A percentile compares a stretch with the other conserved stretches of the same genome.
Evolutionary conservation across 371 early-diverging fungal species (phyloP).

Genomic region (Batkoa obscura): DNA sequence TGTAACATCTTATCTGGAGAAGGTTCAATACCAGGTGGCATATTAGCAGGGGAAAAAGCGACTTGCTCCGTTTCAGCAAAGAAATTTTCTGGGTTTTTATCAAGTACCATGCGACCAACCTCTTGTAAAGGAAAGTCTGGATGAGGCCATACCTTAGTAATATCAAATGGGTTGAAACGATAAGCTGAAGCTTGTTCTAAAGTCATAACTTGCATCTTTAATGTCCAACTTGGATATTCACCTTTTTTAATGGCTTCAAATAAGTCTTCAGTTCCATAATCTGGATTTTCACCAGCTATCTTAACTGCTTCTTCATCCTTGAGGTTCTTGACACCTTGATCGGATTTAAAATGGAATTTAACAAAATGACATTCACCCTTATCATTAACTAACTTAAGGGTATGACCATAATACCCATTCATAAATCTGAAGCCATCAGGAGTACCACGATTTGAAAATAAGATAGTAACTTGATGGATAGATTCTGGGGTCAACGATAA

Average conservation of each 20-base stretch:
- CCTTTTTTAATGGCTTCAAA: slow-evolving; percentile 49
- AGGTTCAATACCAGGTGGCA: slow-evolving; percentile 54
- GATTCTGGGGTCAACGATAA: slow-evolving; percentile 54
- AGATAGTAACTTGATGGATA: slow-evolving; percentile 55
- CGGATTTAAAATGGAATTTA: slow-evolving; percentile 76
- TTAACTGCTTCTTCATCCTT: slow-evolving; percentile 35
- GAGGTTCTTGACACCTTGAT: slow-evolving; percentile 59
- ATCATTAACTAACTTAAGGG: slow-evolving; percentile 51
- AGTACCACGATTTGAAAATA: slow-evolving; percentile 63
- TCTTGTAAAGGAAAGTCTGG: slow-evolving; percentile 46
- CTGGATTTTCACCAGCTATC: slow-evolving; percentile 42
- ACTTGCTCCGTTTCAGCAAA: slow-evolving; percentile 65
- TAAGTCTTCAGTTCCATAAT: slow-evolving; percentile 55
- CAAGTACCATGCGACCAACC: slow-evolving; percentile 50
- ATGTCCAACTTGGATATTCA: slow-evolving; percentile 56
- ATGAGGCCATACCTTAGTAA: slow-evolving; percentile 69
- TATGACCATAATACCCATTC: slow-evolving; percentile 60
- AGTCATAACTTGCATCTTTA: slow-evolving; percentile 53
- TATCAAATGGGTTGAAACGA: slow-evolving; percentile 61
- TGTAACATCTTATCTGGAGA: slow-evolving; percentile 55
- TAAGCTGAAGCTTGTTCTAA: slow-evolving; percentile 47
- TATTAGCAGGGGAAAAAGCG: slow-evolving; percentile 49
- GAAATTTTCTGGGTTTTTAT: slow-evolving; percentile 61
- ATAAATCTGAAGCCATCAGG: slow-evolving; percentile 61
- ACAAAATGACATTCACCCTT: slow-evolving; percentile 46